Conservation (phyloP, 495 filamentous ascomycete genomes). For the Bombardia bombarda region DNA sequence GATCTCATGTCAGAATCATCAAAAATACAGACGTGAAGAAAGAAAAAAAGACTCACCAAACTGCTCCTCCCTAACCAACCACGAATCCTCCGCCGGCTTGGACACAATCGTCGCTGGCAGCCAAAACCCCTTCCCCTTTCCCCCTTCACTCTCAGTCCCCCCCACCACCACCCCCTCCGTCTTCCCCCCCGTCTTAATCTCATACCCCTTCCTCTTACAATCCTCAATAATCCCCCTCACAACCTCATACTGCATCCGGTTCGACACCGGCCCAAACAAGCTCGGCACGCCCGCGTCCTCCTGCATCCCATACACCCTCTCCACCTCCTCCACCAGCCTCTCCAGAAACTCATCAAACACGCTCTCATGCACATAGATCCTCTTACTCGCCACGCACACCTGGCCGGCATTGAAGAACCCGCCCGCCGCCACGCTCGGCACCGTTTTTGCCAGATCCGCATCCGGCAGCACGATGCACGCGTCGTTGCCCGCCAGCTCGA, state of each 20-base stretch:
- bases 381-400: slow-evolving; percentile 47
- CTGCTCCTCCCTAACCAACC: slow-evolving; percentile 41
- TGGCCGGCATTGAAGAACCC: slow-evolving; percentile 56
- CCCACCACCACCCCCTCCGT: slow-evolving; percentile 3
- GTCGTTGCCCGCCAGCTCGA: slow-evolving; percentile 59
- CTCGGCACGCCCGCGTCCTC: slow-evolving; percentile 34
- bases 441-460: slow-evolving; percentile 53
- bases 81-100: slow-evolving; percentile 35
- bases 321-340: slow-evolving; percentile 46
- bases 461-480: slow-evolving; percentile 57
- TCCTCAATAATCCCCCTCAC: slow-evolving; percentile 40
- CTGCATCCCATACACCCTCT: slow-evolving; percentile 37
- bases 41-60: slow-evolving; percentile 29
- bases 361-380: slow-evolving; percentile 60
- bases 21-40: no score
- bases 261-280: slow-evolving; percentile 52
- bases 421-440: slow-evolving; percentile 41
- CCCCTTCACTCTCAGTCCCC: slow-evolving; percentile 21
- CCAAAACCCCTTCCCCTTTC: slow-evolving; percentile 35
- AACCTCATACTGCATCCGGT: slow-evolving; percentile 49
- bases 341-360: slow-evolving; percentile 57
- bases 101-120: slow-evolving; percentile 42
- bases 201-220: slow-evolving; percentile 35
- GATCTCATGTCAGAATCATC: no score
- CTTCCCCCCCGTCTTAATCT: slow-evolving; percentile 32